These are phyloP conservation scores for Entoloma clypeatum DNA, from an alignment of 1,284 basidiomycete genomes.

Conservation along the genomic window DNA sequence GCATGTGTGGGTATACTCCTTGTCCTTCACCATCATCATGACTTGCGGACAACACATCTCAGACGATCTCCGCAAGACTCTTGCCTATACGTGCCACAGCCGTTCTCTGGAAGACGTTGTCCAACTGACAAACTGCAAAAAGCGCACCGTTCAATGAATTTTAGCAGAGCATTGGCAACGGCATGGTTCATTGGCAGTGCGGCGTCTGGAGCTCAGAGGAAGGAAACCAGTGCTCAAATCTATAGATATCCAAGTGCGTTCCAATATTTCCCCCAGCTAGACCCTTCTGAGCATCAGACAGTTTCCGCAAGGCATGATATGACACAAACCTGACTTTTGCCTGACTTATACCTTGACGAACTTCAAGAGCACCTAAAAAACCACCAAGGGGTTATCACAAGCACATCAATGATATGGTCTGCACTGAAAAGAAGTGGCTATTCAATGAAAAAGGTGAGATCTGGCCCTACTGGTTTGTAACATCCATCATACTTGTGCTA, in stretches of 20 bases:
- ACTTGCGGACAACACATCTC: slow-evolving; percentile 3
- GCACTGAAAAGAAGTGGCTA: slow-evolving; percentile 16
- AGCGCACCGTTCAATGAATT: slow-evolving; percentile 4
- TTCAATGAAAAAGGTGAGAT: slow-evolving; percentile 21
- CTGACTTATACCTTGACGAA: too few relatives aligned
- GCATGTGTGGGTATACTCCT: too few relatives aligned
- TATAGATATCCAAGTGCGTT: slow-evolving; percentile 3
- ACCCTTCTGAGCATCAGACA: background rate
- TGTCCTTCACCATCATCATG: slow-evolving; percentile 2
- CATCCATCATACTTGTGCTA: background rate
- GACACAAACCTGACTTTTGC: too few relatives aligned
- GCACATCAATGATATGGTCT: too few relatives aligned
- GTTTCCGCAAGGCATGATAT: slow-evolving; percentile 13
- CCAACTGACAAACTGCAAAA: slow-evolving; percentile 2
- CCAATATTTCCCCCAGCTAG: slow-evolving; percentile 4
- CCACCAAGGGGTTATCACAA: too few relatives aligned
- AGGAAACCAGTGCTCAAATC: background rate
- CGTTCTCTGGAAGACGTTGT: background rate
- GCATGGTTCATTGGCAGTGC: background rate
- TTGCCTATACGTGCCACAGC: background rate
- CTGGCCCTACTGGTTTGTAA: background rate
- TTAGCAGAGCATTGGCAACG: background rate
- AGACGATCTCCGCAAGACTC: slow-evolving; percentile 4
- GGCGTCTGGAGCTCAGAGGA: background rate
- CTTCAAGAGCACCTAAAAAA: too few relatives aligned